These are phyloP conservation scores for Ricinus communis DNA, from an alignment of 345 rosid genomes.

Conservation along the genomic window DNA sequence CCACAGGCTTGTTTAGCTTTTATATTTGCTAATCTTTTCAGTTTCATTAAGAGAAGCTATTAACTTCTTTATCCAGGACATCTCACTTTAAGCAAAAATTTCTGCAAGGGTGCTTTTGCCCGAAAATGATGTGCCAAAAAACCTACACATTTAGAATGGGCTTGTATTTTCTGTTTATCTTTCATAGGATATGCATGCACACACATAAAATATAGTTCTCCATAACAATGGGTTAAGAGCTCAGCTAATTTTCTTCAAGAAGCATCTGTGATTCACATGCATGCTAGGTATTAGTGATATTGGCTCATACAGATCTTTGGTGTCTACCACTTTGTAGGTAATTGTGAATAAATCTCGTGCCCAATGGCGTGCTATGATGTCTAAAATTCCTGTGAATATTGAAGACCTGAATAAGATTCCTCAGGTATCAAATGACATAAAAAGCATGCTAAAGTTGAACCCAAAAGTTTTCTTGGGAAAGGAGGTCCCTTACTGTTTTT, in stretches of 20 bases:
- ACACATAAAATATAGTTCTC: neutral
- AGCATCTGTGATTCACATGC: neutral
- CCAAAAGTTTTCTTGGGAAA: slow-evolving; percentile 75
- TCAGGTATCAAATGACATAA: slow-evolving; percentile 63
- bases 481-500: slow-evolving; percentile 81
- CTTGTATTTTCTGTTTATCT: neutral
- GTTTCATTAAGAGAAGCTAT: neutral
- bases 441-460: slow-evolving; percentile 55
- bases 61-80: neutral
- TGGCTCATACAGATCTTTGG: neutral
- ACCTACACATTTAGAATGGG: neutral
- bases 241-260: neutral
- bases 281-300: neutral
- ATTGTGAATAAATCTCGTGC: slow-evolving; percentile 94
- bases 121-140: neutral
- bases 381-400: slow-evolving; percentile 61
- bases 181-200: neutral
- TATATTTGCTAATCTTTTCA: neutral
- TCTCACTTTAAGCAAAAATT: neutral
- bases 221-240: neutral
- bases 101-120: neutral
- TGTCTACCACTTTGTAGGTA: slow-evolving; percentile 42
- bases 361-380: slow-evolving; percentile 59
- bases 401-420: slow-evolving; percentile 76
- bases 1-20: neutral